Percentiles rank a stretch among this genome's conserved stretches.
These are phyloP conservation scores for Boletus semigastroideus DNA, from an alignment of 1,284 basidiomycete species.

Conservation along the genomic window DNA sequence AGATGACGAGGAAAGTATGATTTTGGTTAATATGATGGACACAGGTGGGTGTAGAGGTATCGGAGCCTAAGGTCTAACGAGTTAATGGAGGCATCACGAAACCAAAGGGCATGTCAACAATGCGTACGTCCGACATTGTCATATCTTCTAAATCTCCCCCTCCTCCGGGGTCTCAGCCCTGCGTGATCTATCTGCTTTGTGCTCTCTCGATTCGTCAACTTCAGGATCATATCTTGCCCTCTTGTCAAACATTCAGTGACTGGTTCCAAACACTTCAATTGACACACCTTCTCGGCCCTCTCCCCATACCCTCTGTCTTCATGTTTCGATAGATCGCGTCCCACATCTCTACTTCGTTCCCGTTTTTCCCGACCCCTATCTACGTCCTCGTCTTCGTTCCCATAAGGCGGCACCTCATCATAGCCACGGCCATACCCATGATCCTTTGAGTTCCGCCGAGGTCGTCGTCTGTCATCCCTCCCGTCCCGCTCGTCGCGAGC, in stretches of 20 bases:
- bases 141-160: constrained; percentile 80
- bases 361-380: constrained; percentile 41
- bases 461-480: constrained; percentile 43
- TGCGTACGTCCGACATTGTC: constrained; percentile 20
- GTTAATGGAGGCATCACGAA: constrained; percentile 1
- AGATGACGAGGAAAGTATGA: constrained; percentile 4
- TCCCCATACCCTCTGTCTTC: constrained; percentile 47
- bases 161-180: constrained; percentile 75
- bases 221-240: constrained; percentile 54
- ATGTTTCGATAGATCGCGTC: constrained; percentile 26
- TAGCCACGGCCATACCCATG: constrained; percentile 34
- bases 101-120: neutral
- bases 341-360: constrained; percentile 54
- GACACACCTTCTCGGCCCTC: constrained; percentile 63
- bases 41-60: neutral
- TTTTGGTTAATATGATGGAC: neutral
- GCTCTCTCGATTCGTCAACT: constrained; percentile 37
- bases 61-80: neutral
- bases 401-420: constrained; percentile 42
- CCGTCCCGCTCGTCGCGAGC: constrained; percentile 49
- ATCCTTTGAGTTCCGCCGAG: constrained; percentile 36
- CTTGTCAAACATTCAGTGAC: constrained; percentile 35
- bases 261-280: neutral
- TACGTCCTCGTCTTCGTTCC: constrained; percentile 36
- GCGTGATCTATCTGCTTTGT: constrained; percentile 39